Evolutionary conservation across 1,284 basidiomycete genomes (phyloP), one percentile per base, ranked within the genome.

Genomic region (Rhodotorula sp.): DNA sequence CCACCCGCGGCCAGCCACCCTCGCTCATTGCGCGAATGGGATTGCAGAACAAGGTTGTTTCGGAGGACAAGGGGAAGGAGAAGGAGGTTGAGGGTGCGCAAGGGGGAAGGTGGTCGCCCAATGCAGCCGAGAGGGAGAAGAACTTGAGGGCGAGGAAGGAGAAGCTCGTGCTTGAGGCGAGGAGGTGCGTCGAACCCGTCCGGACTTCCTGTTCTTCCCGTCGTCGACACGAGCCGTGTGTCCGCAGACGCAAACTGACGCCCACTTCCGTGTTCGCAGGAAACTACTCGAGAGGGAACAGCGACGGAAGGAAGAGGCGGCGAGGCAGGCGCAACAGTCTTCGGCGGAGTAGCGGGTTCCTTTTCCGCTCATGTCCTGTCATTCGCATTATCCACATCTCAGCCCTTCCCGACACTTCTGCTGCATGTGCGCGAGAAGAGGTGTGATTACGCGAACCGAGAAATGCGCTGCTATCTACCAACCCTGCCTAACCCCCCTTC

Each of bases 61-160:
- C 44, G 20, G 56, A 47, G 1, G 60, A 44, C 24, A 70, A 73
- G 58, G 71, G 68, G 56, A 68, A 71, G 34, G 64, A 53, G 22
- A 64, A 61, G 44, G 57, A 34, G 24, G 18, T 13, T 11, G 59
- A 64, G 18, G 48, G 47, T 44, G 20, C 37, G 22, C 50, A 13
- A 28, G n/a, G 10, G 10, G 34, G 26, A 6, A 15, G 18, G 6
- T 73, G 69, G 71, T 62, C 60, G 18, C 52, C 57, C 1, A 62
- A 46, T 50, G 34, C 67, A n/a, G 55, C 59, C 28, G 64, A 63
- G 62, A 46, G 72, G 48, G 72, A 73, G 56, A 30, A 58, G 48
- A 71, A 62, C n/a, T n/a, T 73, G 54, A 64, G 55, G 46, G 65
- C 59, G 62, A 58, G 72, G 62, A 73, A 73, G 62, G 69, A 67